A percentile compares a stretch with the other conserved stretches of the same genome.
These are phyloP conservation scores for Coniferiporia sulphurascens DNA, from an alignment of 1,284 basidiomycete genomes.

Conservation along the genomic window DNA sequence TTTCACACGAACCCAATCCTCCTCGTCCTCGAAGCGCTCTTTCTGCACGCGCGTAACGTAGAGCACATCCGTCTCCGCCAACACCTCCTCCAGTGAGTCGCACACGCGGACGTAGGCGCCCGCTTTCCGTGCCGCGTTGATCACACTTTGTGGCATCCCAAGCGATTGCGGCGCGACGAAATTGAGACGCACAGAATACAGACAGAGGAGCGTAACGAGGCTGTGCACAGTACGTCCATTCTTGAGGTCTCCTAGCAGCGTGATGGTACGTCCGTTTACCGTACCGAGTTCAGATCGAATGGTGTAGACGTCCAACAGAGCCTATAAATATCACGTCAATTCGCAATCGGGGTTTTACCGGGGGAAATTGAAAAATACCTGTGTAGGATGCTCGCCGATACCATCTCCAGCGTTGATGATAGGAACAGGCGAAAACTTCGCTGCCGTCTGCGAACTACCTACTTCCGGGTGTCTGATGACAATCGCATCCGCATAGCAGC, in stretches of 20 bases:
- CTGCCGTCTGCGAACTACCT: constrained; percentile 86
- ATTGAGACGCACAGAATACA: constrained; percentile 94
- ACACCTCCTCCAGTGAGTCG: constrained; percentile 84
- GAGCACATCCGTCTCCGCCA: constrained; percentile 92
- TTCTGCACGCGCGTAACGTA: constrained; percentile 97
- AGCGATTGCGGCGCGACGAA: constrained; percentile 92
- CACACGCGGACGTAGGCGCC: constrained; percentile 79
- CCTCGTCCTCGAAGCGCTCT: constrained; percentile 83
- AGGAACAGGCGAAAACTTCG: constrained; percentile 93
- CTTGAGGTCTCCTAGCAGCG: constrained; percentile 94
- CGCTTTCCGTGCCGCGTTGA: constrained; percentile 77
- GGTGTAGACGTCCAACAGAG: constrained; percentile 92
- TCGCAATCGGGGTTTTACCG: not conserved
- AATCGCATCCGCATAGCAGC: constrained; percentile 94
- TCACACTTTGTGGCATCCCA: constrained; percentile 87
- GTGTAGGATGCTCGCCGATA: constrained; percentile 96
- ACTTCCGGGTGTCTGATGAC: constrained; percentile 93
- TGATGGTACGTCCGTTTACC: constrained; percentile 94
- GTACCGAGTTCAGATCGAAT: constrained; percentile 98
- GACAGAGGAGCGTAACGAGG: constrained; percentile 86
- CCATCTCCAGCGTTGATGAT: constrained; percentile 98
- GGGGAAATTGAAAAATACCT: constrained; percentile 43
- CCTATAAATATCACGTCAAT: constrained; percentile 38
- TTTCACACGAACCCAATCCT: constrained; percentile 89
- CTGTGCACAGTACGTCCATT: constrained; percentile 98